phyloP scores from a whole-genome alignment of 2,329 filamentous ascomycete genomes.

The Allantophomopsis cytisporea region DNA sequence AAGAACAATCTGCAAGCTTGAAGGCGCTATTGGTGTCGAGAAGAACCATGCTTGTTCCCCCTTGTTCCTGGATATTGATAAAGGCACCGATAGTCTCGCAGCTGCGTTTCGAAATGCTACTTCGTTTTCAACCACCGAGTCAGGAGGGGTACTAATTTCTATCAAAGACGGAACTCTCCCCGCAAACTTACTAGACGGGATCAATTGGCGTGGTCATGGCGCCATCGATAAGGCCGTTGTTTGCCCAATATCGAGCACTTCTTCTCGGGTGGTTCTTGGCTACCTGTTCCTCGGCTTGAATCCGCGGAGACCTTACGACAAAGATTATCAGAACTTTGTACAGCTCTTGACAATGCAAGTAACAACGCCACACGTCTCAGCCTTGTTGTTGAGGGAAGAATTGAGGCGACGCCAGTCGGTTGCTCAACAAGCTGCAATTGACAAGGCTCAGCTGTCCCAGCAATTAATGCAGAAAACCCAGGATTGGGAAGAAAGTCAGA shows the following conservation, averaged over 20 bases:
- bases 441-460: constrained; percentile 52
- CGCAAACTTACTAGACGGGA: constrained; percentile 36
- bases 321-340: constrained; percentile 58
- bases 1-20: constrained; percentile 32
- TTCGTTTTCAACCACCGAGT: too few species aligned
- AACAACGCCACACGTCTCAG: constrained; percentile 54
- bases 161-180: constrained; percentile 36
- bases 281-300: constrained; percentile 60
- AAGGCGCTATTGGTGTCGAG: constrained; percentile 6
- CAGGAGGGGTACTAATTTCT: too few species aligned
- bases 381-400: constrained; percentile 59
- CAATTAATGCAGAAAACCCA: constrained; percentile 43
- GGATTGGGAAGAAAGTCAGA: constrained; percentile 36
- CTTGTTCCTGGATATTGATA: constrained; percentile 30
- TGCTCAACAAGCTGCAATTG: constrained; percentile 51
- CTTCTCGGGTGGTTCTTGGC: constrained; percentile 41
- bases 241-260: constrained; percentile 53
- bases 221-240: constrained; percentile 51
- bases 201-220: constrained; percentile 51
- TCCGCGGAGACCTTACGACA: constrained; percentile 57
- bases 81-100: constrained; percentile 43
- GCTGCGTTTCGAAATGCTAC: neutral
- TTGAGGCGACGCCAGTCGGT: constrained; percentile 39
- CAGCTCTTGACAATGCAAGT: constrained; percentile 40
- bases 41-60: constrained; percentile 4